Conservation (phyloP, 164 flowering plant genomes). For the Euptelea pleiosperma region DNA sequence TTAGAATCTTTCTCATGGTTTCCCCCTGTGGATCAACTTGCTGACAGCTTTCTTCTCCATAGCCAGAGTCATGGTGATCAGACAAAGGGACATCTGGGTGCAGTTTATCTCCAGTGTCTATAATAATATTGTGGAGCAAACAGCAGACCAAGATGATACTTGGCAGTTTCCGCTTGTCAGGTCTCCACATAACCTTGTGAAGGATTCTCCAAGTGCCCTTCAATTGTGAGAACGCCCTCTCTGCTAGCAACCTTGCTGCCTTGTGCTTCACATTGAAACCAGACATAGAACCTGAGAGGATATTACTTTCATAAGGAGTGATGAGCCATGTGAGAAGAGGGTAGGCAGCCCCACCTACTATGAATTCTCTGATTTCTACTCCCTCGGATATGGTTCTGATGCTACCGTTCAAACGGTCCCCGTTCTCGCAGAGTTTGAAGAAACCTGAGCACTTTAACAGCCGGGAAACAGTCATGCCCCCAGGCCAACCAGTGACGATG, state of each 20-base stretch:
- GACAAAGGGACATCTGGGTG: conserved; percentile 47
- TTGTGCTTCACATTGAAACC: conserved; percentile 43
- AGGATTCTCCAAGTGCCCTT: conserved; percentile 87
- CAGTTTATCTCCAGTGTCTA: conserved; percentile 59
- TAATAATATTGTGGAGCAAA: conserved; percentile 72
- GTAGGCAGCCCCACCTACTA: conserved; percentile 55
- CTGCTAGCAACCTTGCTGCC: conserved; percentile 49
- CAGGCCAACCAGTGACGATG: conserved; percentile 81
- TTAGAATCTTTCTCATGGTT: conserved; percentile 36
- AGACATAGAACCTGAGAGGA: conserved; percentile 20
- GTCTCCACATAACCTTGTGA: conserved; percentile 90
- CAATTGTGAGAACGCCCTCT: conserved; percentile 53
- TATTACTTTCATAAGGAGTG: conserved; percentile 49
- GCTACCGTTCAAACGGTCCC: conserved; percentile 49
- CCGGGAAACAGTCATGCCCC: conserved; percentile 43
- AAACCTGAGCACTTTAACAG: conserved; percentile 58
- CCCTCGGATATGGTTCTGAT: conserved; percentile 30
- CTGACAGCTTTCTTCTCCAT: conserved; percentile 43
- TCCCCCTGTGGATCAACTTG: conserved; percentile 42
- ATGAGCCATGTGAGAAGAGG: conserved; percentile 87
- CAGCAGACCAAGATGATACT: conserved; percentile 82
- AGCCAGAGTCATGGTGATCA: conserved; percentile 66
- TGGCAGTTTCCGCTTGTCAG: conserved; percentile 72
- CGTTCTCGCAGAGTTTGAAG: conserved; percentile 53
- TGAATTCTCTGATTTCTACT: conserved; percentile 49